Evolutionary conservation across 1,284 basidiomycete species (phyloP).

Genomic region (Apiotrichum mycotoxinovorans): DNA sequence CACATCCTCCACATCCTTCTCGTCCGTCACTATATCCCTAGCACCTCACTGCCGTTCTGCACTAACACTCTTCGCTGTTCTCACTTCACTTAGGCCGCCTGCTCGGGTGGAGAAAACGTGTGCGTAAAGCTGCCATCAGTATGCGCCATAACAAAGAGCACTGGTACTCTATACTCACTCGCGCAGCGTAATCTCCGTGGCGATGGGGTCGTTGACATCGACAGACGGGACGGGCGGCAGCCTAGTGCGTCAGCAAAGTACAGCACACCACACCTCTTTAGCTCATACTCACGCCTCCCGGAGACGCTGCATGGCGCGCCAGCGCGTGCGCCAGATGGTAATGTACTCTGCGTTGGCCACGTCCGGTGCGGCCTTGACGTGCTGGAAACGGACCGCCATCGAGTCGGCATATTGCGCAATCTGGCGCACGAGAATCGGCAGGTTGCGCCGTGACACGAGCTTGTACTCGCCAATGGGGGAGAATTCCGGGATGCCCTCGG

Average conservation of each 20-base stretch:
- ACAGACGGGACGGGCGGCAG: slow-evolving; percentile 24
- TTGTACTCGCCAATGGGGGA: slow-evolving; percentile 87
- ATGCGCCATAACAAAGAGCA: not conserved
- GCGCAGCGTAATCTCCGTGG: slow-evolving; percentile 34
- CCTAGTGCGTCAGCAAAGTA: slow-evolving; percentile 2
- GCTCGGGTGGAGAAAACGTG: slow-evolving; percentile 10
- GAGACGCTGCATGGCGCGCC: slow-evolving; percentile 72
- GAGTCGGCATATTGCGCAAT: slow-evolving; percentile 80
- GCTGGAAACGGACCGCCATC: slow-evolving; percentile 77
- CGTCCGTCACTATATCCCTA: no score
- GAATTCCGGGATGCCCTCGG: slow-evolving; percentile 83
- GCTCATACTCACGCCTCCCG: slow-evolving; percentile 36
- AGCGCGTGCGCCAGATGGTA: slow-evolving; percentile 80
- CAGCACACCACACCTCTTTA: not conserved
- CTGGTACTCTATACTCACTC: slow-evolving; percentile 27
- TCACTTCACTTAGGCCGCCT: not conserved
- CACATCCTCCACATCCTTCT: no score
- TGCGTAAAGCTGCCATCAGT: slow-evolving; percentile 13
- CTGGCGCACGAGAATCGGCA: slow-evolving; percentile 79
- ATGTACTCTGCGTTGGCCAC: slow-evolving; percentile 68
- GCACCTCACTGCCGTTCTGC: no score
- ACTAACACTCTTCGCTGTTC: no score
- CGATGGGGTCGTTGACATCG: slow-evolving; percentile 24
- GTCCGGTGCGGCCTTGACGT: slow-evolving; percentile 62
- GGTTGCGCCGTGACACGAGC: slow-evolving; percentile 76